phyloP scores from a whole-genome alignment of 177 flowering plant genomes.

The Telopea speciosissima region DNA sequence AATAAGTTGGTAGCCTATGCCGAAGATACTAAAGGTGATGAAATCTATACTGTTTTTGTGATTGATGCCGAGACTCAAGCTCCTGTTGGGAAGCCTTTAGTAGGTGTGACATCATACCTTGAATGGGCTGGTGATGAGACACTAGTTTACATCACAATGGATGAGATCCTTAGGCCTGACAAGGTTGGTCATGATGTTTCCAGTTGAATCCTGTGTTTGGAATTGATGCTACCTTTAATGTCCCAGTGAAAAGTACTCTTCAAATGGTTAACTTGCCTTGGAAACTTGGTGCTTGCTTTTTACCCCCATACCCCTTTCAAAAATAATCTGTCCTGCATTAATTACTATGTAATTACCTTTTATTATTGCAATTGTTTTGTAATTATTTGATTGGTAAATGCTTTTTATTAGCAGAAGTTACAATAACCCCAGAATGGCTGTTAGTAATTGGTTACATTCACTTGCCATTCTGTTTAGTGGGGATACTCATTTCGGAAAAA shows the following conservation, averaged over 20 bases:
- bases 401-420: too few species aligned
- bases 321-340: too few species aligned
- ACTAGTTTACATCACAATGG: conserved; percentile 78
- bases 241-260: neutral
- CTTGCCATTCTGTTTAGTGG: neutral
- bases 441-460: neutral
- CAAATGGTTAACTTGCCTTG: neutral
- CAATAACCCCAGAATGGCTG: neutral
- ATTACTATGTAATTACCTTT: too few species aligned
- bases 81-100: conserved; percentile 54
- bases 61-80: conserved; percentile 63
- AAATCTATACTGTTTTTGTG: conserved; percentile 68
- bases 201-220: neutral
- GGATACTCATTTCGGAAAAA: neutral
- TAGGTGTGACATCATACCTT: conserved; percentile 44
- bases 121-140: conserved; percentile 89
- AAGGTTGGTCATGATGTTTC: conserved; percentile 42
- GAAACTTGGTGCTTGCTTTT: too few species aligned
- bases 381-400: neutral
- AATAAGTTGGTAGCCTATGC: conserved; percentile 86
- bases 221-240: neutral
- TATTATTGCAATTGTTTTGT: too few species aligned
- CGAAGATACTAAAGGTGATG: conserved; percentile 87
- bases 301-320: too few species aligned
- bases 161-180: conserved; percentile 82